Conservation (phyloP, 1,139 yeast species). For the Pneumocystis murina region DNA sequence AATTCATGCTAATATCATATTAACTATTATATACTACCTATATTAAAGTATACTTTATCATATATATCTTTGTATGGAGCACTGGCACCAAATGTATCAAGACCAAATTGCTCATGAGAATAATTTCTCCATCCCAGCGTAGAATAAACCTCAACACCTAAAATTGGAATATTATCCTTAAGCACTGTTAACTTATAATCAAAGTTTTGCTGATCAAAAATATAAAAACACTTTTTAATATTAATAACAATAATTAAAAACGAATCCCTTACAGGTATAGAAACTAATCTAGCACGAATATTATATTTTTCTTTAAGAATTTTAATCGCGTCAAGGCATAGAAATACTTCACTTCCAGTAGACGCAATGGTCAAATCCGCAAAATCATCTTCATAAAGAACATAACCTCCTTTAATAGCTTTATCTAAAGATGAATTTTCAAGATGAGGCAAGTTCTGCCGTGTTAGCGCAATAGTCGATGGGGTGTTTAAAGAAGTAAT, state of each 20-base stretch:
- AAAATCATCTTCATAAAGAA: conserved; percentile 37
- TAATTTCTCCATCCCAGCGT: conserved; percentile 90
- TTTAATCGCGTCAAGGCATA: conserved; percentile 71
- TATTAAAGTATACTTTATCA: conserved; percentile 29
- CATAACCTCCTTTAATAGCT: conserved; percentile 93
- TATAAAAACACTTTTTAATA: conserved; percentile 3
- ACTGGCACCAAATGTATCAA: conserved; percentile 93
- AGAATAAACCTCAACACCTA: conserved; percentile 89
- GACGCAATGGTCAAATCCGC: conserved; percentile 74
- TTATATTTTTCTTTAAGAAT: conserved; percentile 46
- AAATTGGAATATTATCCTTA: conserved; percentile 87
- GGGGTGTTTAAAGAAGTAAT: conserved; percentile 64
- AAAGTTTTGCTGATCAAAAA: conserved; percentile 5
- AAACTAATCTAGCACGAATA: conserved; percentile 65
- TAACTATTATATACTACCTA: neutral
- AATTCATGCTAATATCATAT: conserved; percentile 43
- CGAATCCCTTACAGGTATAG: conserved; percentile 84
- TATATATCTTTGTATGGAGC: conserved; percentile 79
- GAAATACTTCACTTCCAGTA: conserved; percentile 90
- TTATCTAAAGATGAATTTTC: conserved; percentile 85
- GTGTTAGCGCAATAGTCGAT: conserved; percentile 77
- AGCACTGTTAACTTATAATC: conserved; percentile 63
- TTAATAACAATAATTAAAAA: conserved; percentile 71
- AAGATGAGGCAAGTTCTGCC: conserved; percentile 96
- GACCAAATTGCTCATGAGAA: conserved; percentile 93